Conservation (phyloP, 805 yeast genomes). For the Starmera pachycereana region DNA sequence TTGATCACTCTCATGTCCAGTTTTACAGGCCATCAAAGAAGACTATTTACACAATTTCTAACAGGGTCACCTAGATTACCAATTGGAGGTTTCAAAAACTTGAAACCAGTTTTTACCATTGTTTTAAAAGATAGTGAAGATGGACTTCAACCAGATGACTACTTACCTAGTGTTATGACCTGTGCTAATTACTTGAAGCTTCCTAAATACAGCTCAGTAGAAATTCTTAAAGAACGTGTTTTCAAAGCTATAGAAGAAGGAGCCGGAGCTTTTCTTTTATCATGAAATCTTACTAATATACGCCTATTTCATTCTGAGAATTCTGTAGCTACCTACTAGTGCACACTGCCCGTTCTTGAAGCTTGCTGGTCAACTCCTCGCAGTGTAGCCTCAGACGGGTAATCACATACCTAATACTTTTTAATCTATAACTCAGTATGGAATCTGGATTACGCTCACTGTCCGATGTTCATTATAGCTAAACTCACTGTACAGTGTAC, state of each 20-base stretch:
- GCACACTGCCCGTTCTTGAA: too few relatives aligned
- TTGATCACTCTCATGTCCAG: constrained; percentile 52
- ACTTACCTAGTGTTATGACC: constrained; percentile 95
- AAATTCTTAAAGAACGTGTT: constrained; percentile 48
- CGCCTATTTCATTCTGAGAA: too few relatives aligned
- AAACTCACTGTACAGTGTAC: too few relatives aligned
- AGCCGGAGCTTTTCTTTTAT: constrained; percentile 73
- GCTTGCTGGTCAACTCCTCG: too few relatives aligned
- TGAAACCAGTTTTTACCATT: constrained; percentile 78
- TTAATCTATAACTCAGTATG: too few relatives aligned
- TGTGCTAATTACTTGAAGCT: constrained; percentile 91
- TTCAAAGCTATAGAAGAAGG: constrained; percentile 78
- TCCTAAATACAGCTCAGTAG: constrained; percentile 66
- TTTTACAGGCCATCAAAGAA: constrained; percentile 44
- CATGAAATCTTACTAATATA: constrained; percentile 25
- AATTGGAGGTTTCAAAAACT: constrained; percentile 80
- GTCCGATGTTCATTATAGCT: too few relatives aligned
- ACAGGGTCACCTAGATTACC: constrained; percentile 94
- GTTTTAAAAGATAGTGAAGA: constrained; percentile 78
- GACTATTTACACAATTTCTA: constrained; percentile 73
- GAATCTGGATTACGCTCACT: too few relatives aligned
- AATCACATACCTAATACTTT: too few relatives aligned
- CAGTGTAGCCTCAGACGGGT: too few relatives aligned
- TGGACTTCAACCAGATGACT: constrained; percentile 59
- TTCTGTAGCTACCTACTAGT: too few relatives aligned